Evolutionary conservation across 2,329 filamentous ascomycete genomes (phyloP), one percentile per base, ranked within the genome.

Genomic region (Phialophora macrospora): DNA sequence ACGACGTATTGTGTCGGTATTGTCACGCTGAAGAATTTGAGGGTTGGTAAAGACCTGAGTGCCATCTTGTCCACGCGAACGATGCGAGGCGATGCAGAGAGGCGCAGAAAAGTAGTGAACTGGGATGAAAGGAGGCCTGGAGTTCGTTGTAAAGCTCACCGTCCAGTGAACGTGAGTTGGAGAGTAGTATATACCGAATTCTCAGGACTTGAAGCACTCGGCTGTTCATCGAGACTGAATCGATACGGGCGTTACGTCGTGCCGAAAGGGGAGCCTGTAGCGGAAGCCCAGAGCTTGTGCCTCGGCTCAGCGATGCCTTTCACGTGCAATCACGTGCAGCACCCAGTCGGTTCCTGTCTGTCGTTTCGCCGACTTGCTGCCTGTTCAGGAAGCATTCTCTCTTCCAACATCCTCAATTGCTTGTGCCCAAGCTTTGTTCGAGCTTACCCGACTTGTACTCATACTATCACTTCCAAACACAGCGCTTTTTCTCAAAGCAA

Each of bases 1-100:
- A 89, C 91, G 56, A 97, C 89, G 80, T 88, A 88, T 74, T 89
- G 84, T 44, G 80, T 74, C 0, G 93, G 91, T 49, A 87, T 88
- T n/a, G 85, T 87, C 72, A 96, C 83, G 70, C 88, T 87, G 84
- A 92, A 93, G 82, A 90, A 83, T 71, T 88, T 81, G 60, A 64
- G 56, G n/a, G 63, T 65, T 6, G 66, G 54, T 20, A 60, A 55
- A 12, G 17, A 41, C 17, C 46, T 51, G 28, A 55, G 24, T 32
- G 68, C 55, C 65, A 70, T 70, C 26, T 6, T 64, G 11, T 52
- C 9, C 14, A 20, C 7, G 8, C n/a, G 22, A 11, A 26, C 17
- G 22, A 9, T 51, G n/a, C 5, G 48, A 51, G 20, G 20, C 9
- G 22, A 22, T 17, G 11, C 14, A 4, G 2, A 5, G 14, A 51